Evolutionary conservation across 805 yeast genomes (phyloP).

Genomic region (Torulaspora maleeae): DNA sequence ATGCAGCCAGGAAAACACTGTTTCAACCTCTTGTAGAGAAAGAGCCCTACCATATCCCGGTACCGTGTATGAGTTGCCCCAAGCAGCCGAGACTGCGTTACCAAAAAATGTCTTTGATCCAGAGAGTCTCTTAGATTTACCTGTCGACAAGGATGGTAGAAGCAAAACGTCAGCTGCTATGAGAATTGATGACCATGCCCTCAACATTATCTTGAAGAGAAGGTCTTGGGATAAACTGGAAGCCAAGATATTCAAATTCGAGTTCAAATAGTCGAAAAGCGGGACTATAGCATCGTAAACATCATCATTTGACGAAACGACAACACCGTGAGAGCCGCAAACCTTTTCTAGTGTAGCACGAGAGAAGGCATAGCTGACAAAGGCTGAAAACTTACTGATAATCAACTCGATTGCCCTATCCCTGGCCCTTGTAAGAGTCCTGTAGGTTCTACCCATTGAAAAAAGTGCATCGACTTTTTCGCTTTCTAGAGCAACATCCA

Average conservation of each 20-base stretch:
- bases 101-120: constrained; percentile 38
- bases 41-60: constrained; percentile 53
- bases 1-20: constrained; percentile 66
- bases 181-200: constrained; percentile 75
- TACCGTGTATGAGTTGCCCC: constrained; percentile 31
- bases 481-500: constrained; percentile 70
- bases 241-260: constrained; percentile 62
- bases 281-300: constrained; percentile 67
- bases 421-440: constrained; percentile 58
- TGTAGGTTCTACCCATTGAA: constrained; percentile 69
- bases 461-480: constrained; percentile 79
- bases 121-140: constrained; percentile 31
- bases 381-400: constrained; percentile 66
- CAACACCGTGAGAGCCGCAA: constrained; percentile 48
- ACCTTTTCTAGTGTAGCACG: constrained; percentile 51
- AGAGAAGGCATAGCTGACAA: constrained; percentile 55
- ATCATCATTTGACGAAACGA: constrained; percentile 42
- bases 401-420: constrained; percentile 64
- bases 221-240: constrained; percentile 51
- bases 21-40: constrained; percentile 56
- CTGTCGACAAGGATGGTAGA: constrained; percentile 63
- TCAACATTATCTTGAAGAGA: constrained; percentile 60
- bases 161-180: constrained; percentile 63
- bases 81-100: constrained; percentile 49
- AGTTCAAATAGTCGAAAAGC: constrained; percentile 66